Evolutionary conservation across 768 basidiomycete species (phyloP).

Genomic region (Exidia glandulosa): DNA sequence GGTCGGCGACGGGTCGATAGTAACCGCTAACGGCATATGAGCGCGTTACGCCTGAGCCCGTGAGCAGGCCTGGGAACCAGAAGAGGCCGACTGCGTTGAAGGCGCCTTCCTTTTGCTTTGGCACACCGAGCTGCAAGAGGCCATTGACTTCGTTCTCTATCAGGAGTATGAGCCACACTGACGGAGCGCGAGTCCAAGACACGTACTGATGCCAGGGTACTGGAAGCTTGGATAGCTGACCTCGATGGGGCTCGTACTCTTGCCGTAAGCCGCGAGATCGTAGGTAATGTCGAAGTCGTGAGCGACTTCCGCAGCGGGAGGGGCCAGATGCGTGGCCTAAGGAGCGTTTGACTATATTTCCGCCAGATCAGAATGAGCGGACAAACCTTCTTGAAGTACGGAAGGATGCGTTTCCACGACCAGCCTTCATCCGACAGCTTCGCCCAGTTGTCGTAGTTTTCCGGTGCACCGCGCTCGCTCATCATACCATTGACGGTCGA

Average conservation of each 20-base stretch:
- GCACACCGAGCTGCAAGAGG: not conserved
- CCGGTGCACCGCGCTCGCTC: not conserved
- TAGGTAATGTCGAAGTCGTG: not conserved
- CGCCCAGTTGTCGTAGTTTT: conserved; percentile 13
- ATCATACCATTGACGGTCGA: conserved; percentile 1
- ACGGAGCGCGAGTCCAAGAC: no score
- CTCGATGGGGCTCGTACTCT: not conserved
- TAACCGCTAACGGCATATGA: not conserved
- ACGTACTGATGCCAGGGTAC: not conserved
- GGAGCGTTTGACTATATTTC: no score
- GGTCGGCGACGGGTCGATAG: not conserved
- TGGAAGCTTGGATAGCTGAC: not conserved
- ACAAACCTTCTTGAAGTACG: conserved; percentile 18
- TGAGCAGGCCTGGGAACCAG: not conserved
- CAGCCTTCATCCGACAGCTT: conserved; percentile 16
- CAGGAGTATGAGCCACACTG: not conserved
- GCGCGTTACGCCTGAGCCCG: not conserved
- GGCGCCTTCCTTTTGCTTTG: not conserved
- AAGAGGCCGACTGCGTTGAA: not conserved
- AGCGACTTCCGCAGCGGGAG: not conserved
- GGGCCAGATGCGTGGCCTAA: not conserved
- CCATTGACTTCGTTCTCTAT: not conserved
- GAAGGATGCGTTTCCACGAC: conserved; percentile 17
- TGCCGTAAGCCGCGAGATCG: not conserved
- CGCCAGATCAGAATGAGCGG: no score